Base-by-base conservation (phyloP, 169 alveolate genomes). In the Toxoplasma gondii region DNA sequence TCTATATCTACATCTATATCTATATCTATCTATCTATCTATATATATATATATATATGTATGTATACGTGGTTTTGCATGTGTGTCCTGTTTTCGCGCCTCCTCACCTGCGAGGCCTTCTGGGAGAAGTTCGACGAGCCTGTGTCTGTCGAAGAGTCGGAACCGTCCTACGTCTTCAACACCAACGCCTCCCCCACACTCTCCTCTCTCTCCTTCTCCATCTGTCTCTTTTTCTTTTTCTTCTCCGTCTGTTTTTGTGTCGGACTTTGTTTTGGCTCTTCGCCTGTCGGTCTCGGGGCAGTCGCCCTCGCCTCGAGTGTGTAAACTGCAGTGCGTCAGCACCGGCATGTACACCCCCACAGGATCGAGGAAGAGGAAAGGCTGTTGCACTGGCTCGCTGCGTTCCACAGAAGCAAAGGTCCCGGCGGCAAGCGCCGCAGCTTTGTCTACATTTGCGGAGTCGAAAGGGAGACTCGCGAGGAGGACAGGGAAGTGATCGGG, bases 71-170 rank as follows among this genome's bases (percentile, higher is more conserved):
- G 4, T 4, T 12, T 7, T 49, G 12, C 12, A 49, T 49, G 58
- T 49, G 58, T 49, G 58, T 12, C 58, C 4, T 12, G 58, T 7
- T 4, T 49, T 49, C 58, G 22, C 58, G 58, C 86, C 5, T 36
- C 9, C 67, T n/a, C 53, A 88, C 92, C 92, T 31, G 92, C 92
- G 53, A 93, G 80, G 36, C 96, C 96, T 82, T 93, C 96, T 7
- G 96, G 96, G n/a, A 93, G 41, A 81, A 93, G 88, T 67, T 93
- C 94, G 82, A 88, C 54, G 38, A 93, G 94, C 31, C 88, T 78
- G 69, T 82, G 90, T 4, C 94, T 92, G 41, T 67, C 84, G 36
- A 91, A 92, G 49, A 91, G 87, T n/a, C 86, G 67, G 69, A 91
- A 91, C 38, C 93, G 80, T 0, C 94, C 96, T 0, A 91, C 90